Base-by-base conservation (phyloP, 371 early-diverging fungal genomes). In the Mucor mucedo region DNA sequence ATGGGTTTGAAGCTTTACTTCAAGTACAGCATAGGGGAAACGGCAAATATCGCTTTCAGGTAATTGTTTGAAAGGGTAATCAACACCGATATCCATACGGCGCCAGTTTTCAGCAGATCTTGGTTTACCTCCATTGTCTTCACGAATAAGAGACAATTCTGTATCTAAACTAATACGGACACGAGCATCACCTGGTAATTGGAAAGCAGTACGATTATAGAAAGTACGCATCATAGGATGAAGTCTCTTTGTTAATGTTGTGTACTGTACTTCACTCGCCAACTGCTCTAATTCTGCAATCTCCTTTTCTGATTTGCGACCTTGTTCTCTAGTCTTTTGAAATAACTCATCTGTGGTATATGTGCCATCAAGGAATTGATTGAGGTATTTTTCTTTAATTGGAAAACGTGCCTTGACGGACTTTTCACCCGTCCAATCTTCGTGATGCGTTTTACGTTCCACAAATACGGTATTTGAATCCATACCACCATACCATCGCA, bases 131-230 rank as follows among this genome's bases (percentile, higher is more conserved):
- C 84, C 76, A 71, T 95, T 92, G 77, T 98, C 98, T 75, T 99
- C 99, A 58, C 97, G 93, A 62, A 99, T 93, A 89, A 99, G 92
- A 35, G 93, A 88, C 42, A 99, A 76, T 65, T 99, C 98, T 0
- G 99, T 99, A 78, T 99, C 99, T 27, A 99, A 86, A 61, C 95
- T 94, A 63, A 99, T 97, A 72, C 99, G 91, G 29, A 99, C 98
- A 62, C 94, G 90, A 3, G 99, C 96, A 82, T 98, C 98, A 41
- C 97, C 98, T 14, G 99, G 99, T 32, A 99, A 77, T 77, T 99
- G 99, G 86, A 99, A 99, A 13, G 99, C 99, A 30, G 96, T 98
- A 76, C 99, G 91, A 75, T 97, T 99, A 83, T 99, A 99, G 70
- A 97, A 97, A 2, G 98, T 96, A 57, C 99, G 93, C 73, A 95